phyloP scores from a whole-genome alignment of 805 yeast species.

The Pichia thaimueangensis region DNA sequence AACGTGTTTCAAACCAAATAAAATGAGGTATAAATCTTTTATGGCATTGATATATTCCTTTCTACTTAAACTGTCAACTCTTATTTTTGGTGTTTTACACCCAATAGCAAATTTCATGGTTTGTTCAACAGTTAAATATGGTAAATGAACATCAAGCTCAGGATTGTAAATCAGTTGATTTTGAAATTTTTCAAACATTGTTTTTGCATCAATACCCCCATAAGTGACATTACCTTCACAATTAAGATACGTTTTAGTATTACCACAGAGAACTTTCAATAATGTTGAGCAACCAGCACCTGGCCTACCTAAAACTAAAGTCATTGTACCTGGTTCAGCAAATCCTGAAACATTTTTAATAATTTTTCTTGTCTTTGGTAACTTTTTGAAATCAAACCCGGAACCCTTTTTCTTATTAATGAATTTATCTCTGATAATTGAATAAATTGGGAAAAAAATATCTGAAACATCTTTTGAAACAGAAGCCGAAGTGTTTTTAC shows the following conservation, averaged over 20 bases:
- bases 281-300: constrained; percentile 62
- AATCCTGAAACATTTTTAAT: constrained; percentile 19
- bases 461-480: constrained; percentile 41
- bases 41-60: constrained; percentile 34
- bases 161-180: constrained; percentile 47
- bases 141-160: constrained; percentile 51
- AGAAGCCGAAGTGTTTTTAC: constrained; percentile 43
- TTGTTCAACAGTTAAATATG: constrained; percentile 47
- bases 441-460: constrained; percentile 31
- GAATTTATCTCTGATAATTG: constrained; percentile 7
- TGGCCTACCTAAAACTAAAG: constrained; percentile 49
- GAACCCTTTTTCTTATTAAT: constrained; percentile 22
- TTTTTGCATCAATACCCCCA: constrained; percentile 42
- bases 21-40: constrained; percentile 45
- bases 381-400: constrained; percentile 14
- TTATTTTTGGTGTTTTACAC: constrained; percentile 47
- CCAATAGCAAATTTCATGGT: constrained; percentile 49
- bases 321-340: constrained; percentile 45
- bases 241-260: constrained; percentile 33
- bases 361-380: constrained; percentile 19
- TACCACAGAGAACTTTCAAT: constrained; percentile 39
- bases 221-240: constrained; percentile 37
- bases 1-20: constrained; percentile 54
- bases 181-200: constrained; percentile 39
- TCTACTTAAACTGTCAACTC: constrained; percentile 36